Base-by-base conservation (phyloP, 179 eudicot species). In the Drosera spatulata region DNA sequence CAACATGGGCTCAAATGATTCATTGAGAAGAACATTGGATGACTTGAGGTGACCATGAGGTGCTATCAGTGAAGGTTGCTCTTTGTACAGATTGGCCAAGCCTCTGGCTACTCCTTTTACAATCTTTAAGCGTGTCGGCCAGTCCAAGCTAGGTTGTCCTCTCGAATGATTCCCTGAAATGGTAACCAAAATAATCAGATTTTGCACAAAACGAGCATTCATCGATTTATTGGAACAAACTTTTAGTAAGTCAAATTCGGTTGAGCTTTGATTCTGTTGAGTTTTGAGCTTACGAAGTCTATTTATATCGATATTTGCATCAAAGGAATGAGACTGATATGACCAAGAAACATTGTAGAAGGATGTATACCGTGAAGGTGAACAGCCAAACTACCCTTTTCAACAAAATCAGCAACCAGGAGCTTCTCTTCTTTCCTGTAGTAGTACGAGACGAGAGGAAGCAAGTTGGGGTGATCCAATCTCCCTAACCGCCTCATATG, bases 391-490 rank as follows among this genome's bases (percentile, higher is more conserved):
- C 95, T 84, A 48, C 97, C 95, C 62, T 76, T 80, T 40, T 63
- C 58, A 55, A 75, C 86, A 61, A 82, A 90, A 10, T 80, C 77
- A 57, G 77, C 69, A 42, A 87, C 69, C 69, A 91, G 69, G 37
- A 91, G 96, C 60, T 87, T 91, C 50, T 91, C 97, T 55, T 91
- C 96, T 56, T 76, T 91, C 56, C 78, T 81, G 52, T 81, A 83
- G 68, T 85, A 91, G 66, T 81, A 91, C 46, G 94, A 95, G 61
- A 85, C 82, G 57, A 85, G 69, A 14, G 96, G 79, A 12, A 87
- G 74, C 68, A 91, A 56, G 61, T 91, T 91, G 39, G 84, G 82
- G 67, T 91, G 94, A 7, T 75, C 63, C n/a, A 91, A 13, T 62
- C 80, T 80, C 59, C 96, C 97, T 4, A 87, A 53, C 66, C 82